Evolutionary conservation across 164 flowering plant species (phyloP).

Genomic region (Cinnamomum micranthum): DNA sequence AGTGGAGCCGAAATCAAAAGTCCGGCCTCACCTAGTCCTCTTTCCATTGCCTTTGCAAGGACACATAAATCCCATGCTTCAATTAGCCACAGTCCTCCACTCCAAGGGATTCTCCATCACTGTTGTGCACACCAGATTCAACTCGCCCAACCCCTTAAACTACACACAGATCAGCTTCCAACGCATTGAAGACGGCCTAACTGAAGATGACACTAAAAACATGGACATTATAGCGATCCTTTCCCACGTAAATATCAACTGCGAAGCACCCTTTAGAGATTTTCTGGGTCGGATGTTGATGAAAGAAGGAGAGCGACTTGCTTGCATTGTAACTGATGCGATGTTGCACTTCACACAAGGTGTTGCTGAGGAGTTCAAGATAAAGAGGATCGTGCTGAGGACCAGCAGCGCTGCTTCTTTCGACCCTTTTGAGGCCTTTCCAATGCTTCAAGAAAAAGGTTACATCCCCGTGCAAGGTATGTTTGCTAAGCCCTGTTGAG

Average conservation of each 20-base stretch:
- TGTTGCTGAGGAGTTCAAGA: constrained; percentile 25
- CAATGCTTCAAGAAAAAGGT: constrained; percentile 21
- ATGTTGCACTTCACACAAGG: constrained; percentile 29
- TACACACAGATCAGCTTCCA: constrained; percentile 31
- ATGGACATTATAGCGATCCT: constrained; percentile 10
- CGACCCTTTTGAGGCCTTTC: constrained; percentile 10
- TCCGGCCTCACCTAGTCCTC: constrained; percentile 23
- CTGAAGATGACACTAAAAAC: background rate
- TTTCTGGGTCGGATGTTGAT: constrained; percentile 12
- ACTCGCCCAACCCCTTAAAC: constrained; percentile 27
- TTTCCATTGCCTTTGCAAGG: constrained; percentile 51
- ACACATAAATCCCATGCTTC: constrained; percentile 53
- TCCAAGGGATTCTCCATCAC: constrained; percentile 45
- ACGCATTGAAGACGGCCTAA: constrained; percentile 20
- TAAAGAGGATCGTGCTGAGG: constrained; percentile 34
- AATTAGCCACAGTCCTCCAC: constrained; percentile 41
- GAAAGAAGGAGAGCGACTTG: background rate
- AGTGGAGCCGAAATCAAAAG: too few species aligned
- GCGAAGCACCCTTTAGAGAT: constrained; percentile 18
- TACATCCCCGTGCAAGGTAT: background rate
- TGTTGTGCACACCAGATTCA: constrained; percentile 39
- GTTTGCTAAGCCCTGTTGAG: background rate
- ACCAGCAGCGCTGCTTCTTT: constrained; percentile 22
- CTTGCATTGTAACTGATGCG: constrained; percentile 38
- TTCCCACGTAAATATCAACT: constrained; percentile 23